Percentiles rank a stretch among this genome's conserved stretches.
phyloP scores from a whole-genome alignment of 805 yeast species.

The Kodamaea neixiangensis region DNA sequence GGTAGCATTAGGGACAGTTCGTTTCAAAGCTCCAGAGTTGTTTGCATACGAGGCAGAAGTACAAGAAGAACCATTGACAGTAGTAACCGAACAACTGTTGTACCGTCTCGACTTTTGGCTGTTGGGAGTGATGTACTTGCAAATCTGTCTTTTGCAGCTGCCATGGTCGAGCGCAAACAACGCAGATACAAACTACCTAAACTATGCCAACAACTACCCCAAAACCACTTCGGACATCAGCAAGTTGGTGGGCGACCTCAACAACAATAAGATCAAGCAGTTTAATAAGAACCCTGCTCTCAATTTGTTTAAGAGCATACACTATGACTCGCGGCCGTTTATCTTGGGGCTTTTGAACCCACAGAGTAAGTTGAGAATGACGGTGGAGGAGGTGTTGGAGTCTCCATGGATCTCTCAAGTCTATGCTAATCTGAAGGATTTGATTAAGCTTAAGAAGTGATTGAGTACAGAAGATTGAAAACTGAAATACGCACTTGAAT shows the following conservation, averaged over 20 bases:
- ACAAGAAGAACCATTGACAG: conserved; percentile 3
- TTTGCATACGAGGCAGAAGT: conserved; percentile 24
- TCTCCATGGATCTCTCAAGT: conserved; percentile 42
- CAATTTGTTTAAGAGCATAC: conserved; percentile 34
- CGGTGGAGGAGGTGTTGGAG: conserved; percentile 26
- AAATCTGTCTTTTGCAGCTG: conserved; percentile 41
- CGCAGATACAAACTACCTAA: conserved; percentile 22
- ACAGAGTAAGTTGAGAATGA: conserved; percentile 22
- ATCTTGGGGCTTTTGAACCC: conserved; percentile 40
- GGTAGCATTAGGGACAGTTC: conserved; percentile 48
- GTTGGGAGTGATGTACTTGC: conserved; percentile 50
- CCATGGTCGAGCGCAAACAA: conserved; percentile 51
- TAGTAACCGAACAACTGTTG: background rate
- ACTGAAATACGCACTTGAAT: too few species aligned
- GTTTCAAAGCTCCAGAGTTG: conserved; percentile 58
- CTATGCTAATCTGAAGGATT: conserved; percentile 40
- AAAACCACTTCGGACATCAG: conserved; percentile 11
- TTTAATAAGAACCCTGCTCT: conserved; percentile 33
- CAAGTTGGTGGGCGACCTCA: conserved; percentile 15
- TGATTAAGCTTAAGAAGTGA: conserved; percentile 15
- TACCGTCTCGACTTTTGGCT: conserved; percentile 50
- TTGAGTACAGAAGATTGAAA: too few species aligned
- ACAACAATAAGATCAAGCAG: conserved; percentile 13
- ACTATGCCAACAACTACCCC: conserved; percentile 32
- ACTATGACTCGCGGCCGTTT: conserved; percentile 37